Evolutionary conservation across 2,329 filamentous ascomycete genomes (phyloP).

Genomic region (Aspergillus aculeatinus): DNA sequence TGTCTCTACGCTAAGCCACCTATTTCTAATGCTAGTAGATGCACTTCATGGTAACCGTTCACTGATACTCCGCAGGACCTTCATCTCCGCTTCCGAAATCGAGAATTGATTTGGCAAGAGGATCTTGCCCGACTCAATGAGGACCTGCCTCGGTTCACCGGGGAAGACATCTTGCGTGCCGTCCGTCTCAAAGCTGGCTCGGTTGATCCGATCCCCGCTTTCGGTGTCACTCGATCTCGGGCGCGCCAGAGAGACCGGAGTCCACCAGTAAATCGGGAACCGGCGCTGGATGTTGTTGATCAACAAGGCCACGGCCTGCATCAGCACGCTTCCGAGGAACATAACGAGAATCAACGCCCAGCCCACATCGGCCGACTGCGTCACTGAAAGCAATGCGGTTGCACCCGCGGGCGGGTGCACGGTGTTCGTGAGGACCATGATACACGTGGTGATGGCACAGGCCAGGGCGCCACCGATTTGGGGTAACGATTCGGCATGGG

Average conservation of each 20-base stretch:
- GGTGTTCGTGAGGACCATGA: slow-evolving; percentile 70
- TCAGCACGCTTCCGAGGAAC: slow-evolving; percentile 59
- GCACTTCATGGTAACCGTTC: slow-evolving; percentile 29
- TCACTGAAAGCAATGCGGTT: slow-evolving; percentile 67
- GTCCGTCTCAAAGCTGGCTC: slow-evolving; percentile 8
- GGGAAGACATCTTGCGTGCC: slow-evolving; percentile 11
- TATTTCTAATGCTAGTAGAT: background rate
- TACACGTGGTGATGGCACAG: slow-evolving; percentile 61
- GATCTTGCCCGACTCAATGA: slow-evolving; percentile 32
- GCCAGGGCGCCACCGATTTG: slow-evolving; percentile 66
- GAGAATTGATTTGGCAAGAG: slow-evolving; percentile 35
- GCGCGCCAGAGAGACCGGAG: slow-evolving; percentile 30
- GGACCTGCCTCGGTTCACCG: slow-evolving; percentile 27
- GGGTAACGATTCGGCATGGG: slow-evolving; percentile 52
- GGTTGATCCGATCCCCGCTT: slow-evolving; percentile 17
- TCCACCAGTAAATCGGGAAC: slow-evolving; percentile 70
- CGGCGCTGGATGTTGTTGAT: slow-evolving; percentile 68
- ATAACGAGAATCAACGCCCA: slow-evolving; percentile 68
- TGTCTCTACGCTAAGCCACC: background rate
- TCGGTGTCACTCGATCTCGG: slow-evolving; percentile 20
- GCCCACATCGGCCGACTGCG: slow-evolving; percentile 56
- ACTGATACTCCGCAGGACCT: slow-evolving; percentile 34
- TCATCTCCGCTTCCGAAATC: slow-evolving; percentile 34
- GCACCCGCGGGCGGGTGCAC: slow-evolving; percentile 74
- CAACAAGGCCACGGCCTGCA: slow-evolving; percentile 62